phyloP scores from a whole-genome alignment of 805 yeast species.

The Hanseniaspora pseudoguilliermondii region DNA sequence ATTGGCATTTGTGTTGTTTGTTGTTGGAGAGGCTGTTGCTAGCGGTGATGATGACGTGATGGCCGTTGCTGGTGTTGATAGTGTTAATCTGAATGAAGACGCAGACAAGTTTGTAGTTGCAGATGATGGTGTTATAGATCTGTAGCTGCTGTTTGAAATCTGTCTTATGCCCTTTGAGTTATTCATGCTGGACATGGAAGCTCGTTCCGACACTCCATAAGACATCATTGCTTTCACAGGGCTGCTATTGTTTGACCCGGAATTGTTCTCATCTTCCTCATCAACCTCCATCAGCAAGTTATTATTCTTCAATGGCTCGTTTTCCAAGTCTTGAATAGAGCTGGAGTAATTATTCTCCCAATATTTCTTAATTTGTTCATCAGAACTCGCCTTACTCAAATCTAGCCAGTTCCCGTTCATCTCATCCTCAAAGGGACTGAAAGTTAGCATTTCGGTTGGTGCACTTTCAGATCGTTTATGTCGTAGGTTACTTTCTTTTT shows the following conservation, averaged over 20 bases:
- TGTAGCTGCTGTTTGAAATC: not conserved
- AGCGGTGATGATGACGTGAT: not conserved
- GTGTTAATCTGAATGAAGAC: not conserved
- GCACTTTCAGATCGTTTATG: conserved; percentile 48
- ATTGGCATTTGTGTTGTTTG: not conserved
- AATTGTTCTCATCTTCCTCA: conserved; percentile 23
- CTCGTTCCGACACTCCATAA: not conserved
- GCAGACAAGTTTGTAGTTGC: not conserved
- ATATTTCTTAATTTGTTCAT: not conserved
- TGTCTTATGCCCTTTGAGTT: not conserved
- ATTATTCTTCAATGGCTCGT: conserved; percentile 13
- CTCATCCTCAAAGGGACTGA: not conserved
- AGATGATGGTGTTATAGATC: conserved; percentile 11
- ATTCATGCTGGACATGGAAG: not conserved
- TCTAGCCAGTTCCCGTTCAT: conserved; percentile 16
- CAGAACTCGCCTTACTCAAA: not conserved
- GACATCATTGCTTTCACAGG: not conserved
- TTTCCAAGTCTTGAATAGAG: not conserved
- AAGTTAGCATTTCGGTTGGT: conserved; percentile 35
- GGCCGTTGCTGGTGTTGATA: not conserved
- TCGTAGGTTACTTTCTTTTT: conserved; percentile 15
- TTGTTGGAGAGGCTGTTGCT: not conserved
- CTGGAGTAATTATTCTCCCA: conserved; percentile 1
- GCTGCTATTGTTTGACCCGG: not conserved
- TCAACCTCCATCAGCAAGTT: conserved; percentile 27